These are phyloP conservation scores for Neofusicoccum parvum DNA, from an alignment of 2,329 filamentous ascomycete genomes.

Conservation along the genomic window DNA sequence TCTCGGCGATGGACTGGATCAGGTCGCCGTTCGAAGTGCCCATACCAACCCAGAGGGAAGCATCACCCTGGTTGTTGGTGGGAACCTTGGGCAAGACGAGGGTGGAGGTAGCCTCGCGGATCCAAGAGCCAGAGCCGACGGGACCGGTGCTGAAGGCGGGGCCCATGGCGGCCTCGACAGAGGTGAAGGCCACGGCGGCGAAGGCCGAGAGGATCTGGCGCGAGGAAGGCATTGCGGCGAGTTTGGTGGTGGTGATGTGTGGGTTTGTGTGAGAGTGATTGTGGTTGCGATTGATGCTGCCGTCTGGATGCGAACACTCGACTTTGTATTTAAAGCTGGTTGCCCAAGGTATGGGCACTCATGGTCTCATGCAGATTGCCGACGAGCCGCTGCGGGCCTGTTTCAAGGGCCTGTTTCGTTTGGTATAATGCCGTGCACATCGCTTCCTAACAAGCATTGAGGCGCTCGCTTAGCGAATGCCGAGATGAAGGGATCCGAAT, in stretches of 20 bases:
- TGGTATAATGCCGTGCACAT: background rate
- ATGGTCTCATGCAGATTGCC: background rate
- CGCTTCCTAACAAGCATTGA: slow-evolving; percentile 11
- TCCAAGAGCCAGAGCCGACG: slow-evolving; percentile 44
- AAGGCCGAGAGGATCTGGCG: slow-evolving; percentile 23
- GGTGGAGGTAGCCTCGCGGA: slow-evolving; percentile 49
- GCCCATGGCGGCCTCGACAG: slow-evolving; percentile 29
- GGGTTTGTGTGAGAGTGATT: background rate
- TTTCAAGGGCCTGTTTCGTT: slow-evolving; percentile 12
- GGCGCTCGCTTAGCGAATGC: background rate
- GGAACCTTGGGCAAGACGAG: slow-evolving; percentile 47
- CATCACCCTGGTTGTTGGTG: slow-evolving; percentile 36
- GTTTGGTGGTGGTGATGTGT: background rate
- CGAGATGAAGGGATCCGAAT: background rate
- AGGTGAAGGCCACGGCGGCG: slow-evolving; percentile 23
- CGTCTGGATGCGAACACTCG: background rate
- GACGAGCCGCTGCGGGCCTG: background rate
- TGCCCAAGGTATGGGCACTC: background rate
- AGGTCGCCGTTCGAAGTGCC: slow-evolving; percentile 53
- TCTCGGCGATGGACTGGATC: slow-evolving; percentile 49
- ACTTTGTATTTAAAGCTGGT: background rate
- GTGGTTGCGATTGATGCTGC: background rate
- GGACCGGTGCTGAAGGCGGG: slow-evolving; percentile 44
- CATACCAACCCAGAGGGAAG: slow-evolving; percentile 55
- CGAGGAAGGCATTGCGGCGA: slow-evolving; percentile 25